These are phyloP conservation scores for Phlebopus sp. DNA, from an alignment of 1,284 basidiomycete species.

Conservation along the genomic window DNA sequence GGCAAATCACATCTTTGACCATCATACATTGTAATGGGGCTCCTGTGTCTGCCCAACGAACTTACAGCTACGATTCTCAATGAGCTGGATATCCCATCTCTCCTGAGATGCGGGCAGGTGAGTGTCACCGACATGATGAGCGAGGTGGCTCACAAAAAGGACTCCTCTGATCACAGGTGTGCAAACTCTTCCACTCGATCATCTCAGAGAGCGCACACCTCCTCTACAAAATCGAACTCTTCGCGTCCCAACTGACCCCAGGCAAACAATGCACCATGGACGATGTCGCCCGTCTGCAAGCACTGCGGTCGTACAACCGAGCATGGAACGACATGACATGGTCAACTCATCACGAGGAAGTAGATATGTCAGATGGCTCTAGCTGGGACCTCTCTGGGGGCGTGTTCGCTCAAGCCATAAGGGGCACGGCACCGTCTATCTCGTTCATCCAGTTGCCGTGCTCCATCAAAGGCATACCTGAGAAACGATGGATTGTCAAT, in stretches of 20 bases:
- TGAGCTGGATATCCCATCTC: conserved; percentile 5
- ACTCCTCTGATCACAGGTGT: conserved; percentile 36
- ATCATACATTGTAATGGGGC: no score
- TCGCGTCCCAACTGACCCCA: conserved; percentile 42
- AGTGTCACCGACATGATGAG: background rate
- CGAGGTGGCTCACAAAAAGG: background rate
- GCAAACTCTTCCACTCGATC: conserved; percentile 35
- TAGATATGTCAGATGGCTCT: conserved; percentile 26
- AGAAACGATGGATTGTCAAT: conserved; percentile 41
- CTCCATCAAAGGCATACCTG: conserved; percentile 39
- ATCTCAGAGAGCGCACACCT: conserved; percentile 35
- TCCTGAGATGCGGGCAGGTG: conserved; percentile 8
- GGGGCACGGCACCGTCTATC: background rate
- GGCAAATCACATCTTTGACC: no score
- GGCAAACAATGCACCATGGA: conserved; percentile 28
- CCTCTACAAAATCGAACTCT: conserved; percentile 49
- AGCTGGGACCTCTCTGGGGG: conserved; percentile 56
- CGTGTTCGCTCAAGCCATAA: conserved; percentile 42
- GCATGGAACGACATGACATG: conserved; percentile 42
- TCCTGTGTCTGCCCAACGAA: conserved; percentile 1
- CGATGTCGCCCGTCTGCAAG: conserved; percentile 34
- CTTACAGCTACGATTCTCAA: conserved; percentile 4
- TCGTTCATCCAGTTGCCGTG: conserved; percentile 45
- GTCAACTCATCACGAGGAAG: conserved; percentile 29
- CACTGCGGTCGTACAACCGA: conserved; percentile 38